These are phyloP conservation scores for Hypoxylon sp. DNA, from an alignment of 2,329 filamentous ascomycete species.

Conservation along the genomic window DNA sequence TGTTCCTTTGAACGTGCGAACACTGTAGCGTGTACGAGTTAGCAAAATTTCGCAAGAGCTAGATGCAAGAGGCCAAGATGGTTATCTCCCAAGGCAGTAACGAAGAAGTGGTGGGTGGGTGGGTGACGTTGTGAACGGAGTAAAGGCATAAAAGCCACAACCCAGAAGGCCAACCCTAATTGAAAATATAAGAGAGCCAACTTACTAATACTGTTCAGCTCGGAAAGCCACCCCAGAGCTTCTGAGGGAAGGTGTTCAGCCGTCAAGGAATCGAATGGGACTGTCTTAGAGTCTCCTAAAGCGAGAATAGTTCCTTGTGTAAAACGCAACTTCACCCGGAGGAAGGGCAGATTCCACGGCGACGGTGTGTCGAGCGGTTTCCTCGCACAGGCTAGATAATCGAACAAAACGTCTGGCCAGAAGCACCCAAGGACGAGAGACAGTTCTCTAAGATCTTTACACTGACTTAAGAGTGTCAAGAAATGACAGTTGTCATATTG, in stretches of 20 bases:
- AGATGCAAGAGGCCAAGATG: neutral
- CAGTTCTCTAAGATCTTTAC: constrained; percentile 6
- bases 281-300: neutral
- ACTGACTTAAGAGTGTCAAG: constrained; percentile 7
- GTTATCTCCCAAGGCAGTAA: neutral
- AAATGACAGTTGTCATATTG: neutral
- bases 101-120: neutral
- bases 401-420: neutral
- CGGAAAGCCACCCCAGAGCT: no score
- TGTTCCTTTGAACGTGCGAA: neutral
- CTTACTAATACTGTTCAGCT: neutral
- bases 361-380: neutral
- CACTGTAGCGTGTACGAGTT: constrained; percentile 2
- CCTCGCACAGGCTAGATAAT: no score
- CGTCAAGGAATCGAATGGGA: neutral
- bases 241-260: no score
- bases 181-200: neutral
- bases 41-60: neutral
- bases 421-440: neutral
- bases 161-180: neutral
- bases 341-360: constrained; percentile 4
- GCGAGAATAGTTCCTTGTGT: neutral
- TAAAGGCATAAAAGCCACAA: neutral
- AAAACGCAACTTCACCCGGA: neutral
- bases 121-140: neutral